Evolutionary conservation across 2,329 filamentous ascomycete genomes (phyloP).

Genomic region (Madurella fahalii): DNA sequence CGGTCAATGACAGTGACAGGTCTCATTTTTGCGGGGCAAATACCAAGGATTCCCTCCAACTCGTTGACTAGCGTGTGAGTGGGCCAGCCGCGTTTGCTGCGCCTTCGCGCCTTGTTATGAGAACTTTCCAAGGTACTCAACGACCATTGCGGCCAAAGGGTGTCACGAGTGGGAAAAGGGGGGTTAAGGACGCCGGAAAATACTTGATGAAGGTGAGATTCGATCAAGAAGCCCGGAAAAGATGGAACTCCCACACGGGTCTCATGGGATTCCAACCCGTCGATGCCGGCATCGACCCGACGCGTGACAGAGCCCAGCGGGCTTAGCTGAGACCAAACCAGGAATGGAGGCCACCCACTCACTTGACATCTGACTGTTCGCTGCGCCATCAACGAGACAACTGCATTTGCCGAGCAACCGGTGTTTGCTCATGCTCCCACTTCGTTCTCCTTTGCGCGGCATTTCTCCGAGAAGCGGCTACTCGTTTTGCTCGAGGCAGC

Average conservation of each 20-base stretch:
- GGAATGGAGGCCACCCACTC: constrained; percentile 16
- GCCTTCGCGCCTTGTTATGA: constrained; percentile 8
- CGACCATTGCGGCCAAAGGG: constrained; percentile 1
- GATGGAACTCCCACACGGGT: constrained; percentile 11
- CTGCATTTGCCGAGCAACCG: constrained; percentile 16
- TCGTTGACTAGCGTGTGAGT: constrained; percentile 6
- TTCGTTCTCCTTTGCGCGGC: too few species aligned
- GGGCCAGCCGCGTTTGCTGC: constrained; percentile 11
- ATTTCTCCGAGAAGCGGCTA: neutral
- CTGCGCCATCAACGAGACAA: constrained; percentile 7
- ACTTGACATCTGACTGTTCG: constrained; percentile 19
- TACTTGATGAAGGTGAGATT: constrained; percentile 1
- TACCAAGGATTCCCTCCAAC: constrained; percentile 16
- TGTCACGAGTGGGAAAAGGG: constrained; percentile 13
- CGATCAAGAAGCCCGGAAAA: constrained; percentile 11
- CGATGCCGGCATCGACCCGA: constrained; percentile 12
- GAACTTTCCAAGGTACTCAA: constrained; percentile 7
- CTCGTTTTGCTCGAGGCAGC: neutral
- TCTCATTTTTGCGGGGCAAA: constrained; percentile 22
- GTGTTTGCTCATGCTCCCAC: constrained; percentile 2
- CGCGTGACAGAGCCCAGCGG: constrained; percentile 20
- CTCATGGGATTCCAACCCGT: constrained; percentile 11
- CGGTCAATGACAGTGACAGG: constrained; percentile 25
- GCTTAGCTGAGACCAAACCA: constrained; percentile 19
- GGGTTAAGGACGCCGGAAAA: constrained; percentile 13